These are phyloP conservation scores for Phytopythium kandeliae DNA, from an alignment of 352 stramenopile species.

Conservation along the genomic window DNA sequence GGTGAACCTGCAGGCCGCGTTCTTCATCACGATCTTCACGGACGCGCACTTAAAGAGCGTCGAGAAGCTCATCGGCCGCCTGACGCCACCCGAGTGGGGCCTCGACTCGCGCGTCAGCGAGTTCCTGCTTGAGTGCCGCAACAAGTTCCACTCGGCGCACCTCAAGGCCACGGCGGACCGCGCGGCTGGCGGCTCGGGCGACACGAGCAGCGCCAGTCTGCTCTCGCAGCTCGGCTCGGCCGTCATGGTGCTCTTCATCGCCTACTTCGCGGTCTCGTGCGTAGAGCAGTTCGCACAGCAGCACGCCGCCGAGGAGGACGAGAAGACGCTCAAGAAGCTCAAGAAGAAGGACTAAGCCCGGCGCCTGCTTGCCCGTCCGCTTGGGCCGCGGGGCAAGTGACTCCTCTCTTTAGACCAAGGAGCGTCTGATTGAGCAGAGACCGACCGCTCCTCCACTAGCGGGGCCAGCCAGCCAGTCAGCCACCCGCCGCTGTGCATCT, in stretches of 20 bases:
- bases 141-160: slow-evolving; percentile 83
- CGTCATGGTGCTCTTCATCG: slow-evolving; percentile 87
- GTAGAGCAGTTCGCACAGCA: slow-evolving; percentile 90
- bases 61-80: slow-evolving; percentile 73
- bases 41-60: slow-evolving; percentile 80
- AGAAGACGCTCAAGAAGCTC: slow-evolving; percentile 80
- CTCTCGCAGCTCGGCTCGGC: slow-evolving; percentile 76
- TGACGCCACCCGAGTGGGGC: slow-evolving; percentile 67
- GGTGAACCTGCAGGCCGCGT: slow-evolving; percentile 86
- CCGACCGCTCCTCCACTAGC: neutral
- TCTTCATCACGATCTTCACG: slow-evolving; percentile 91
- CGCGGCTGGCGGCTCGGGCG: slow-evolving; percentile 22
- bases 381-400: neutral
- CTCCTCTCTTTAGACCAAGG: neutral
- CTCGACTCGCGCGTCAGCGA: slow-evolving; percentile 79
- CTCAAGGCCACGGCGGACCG: slow-evolving; percentile 53
- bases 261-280: slow-evolving; percentile 87
- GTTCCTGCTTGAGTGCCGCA: slow-evolving; percentile 79
- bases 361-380: neutral
- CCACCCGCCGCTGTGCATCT: neutral
- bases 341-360: slow-evolving; percentile 15
- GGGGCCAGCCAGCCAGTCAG: neutral
- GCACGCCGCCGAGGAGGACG: slow-evolving; percentile 83
- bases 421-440: neutral
- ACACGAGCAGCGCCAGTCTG: slow-evolving; percentile 41